Evolutionary conservation across 495 filamentous ascomycete genomes (phyloP), one percentile per base, ranked within the genome.

Genomic region (Beverwykella pulmonaria): DNA sequence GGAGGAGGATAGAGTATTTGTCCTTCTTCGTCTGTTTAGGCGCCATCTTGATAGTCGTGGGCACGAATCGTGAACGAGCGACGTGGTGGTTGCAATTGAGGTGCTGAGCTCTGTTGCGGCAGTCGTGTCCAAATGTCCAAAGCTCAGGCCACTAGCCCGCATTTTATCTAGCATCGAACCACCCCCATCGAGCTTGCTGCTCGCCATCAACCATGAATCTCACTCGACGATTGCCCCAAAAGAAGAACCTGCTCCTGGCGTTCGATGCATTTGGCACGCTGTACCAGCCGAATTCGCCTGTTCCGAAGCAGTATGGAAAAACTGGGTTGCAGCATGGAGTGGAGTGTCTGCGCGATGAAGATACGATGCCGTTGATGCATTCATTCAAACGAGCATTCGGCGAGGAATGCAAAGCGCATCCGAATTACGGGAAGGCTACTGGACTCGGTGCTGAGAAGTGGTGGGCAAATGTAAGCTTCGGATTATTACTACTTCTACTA

Each of bases 1-100:
- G 94, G 61, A 98, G 86, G 76, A 98, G 92, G 77, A 98, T 89
- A 66, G 93, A 93, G 84, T 97, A 98, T 78, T 95, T 93, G 86
- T 92, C 81, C 68, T 79, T 79, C 68, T 79, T 79, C 54, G 76
- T 74, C 44, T 80, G 75, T 76, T 82, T 84, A 55, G 73, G 63
- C 20, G 58, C 60, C 65, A 68, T 68, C 20, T 54, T 64, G 59
- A 36, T 26, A 19, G 25, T 26, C 26, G 44, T 20, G 23, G 17
- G 2, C 22, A 6, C 12, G 19, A 34, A 1, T 46, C 12, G 17
- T 54, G 47, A 67, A 57, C 2, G 65, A 67, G 65, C 44, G 58
- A 61, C 48, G 32, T 5, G 12, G 32, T 34, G 49, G 58, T 22
- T 61, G 10, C 54, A 49, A 20, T 30, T 55, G 25, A 10, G 6